A percentile compares a stretch with the other conserved stretches of the same genome.
Conservation (phyloP, 2,329 filamentous ascomycete species). For the Diplodia scrobiculata region DNA sequence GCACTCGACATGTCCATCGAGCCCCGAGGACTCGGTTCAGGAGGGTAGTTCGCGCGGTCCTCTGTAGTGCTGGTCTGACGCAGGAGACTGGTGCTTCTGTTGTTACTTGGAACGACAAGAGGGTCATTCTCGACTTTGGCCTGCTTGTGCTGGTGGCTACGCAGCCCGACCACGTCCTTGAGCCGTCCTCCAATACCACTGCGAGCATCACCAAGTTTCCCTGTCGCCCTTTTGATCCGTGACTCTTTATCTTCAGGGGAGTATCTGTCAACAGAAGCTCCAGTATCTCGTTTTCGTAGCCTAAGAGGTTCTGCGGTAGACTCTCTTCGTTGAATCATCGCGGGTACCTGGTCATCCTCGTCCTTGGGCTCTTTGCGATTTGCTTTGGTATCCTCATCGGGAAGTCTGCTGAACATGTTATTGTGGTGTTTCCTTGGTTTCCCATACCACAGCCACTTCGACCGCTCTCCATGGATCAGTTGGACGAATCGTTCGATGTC, state of each 20-base stretch:
- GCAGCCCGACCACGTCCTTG: constrained; percentile 74
- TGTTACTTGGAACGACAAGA: constrained; percentile 33
- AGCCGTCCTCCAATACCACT: constrained; percentile 76
- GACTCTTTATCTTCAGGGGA: constrained; percentile 28
- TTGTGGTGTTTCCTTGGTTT: constrained; percentile 69
- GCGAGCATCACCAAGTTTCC: constrained; percentile 75
- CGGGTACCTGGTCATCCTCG: constrained; percentile 53
- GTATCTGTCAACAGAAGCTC: constrained; percentile 13
- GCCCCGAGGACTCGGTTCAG: constrained; percentile 21
- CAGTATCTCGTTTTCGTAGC: constrained; percentile 38
- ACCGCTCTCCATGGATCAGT: constrained; percentile 75
- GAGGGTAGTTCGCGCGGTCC: constrained; percentile 1
- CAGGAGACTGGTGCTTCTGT: constrained; percentile 13
- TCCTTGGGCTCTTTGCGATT: constrained; percentile 58
- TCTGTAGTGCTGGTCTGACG: constrained; percentile 8
- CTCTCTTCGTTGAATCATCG: constrained; percentile 55
- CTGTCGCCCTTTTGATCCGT: constrained; percentile 73
- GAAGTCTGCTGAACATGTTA: constrained; percentile 46
- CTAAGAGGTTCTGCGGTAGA: constrained; percentile 44
- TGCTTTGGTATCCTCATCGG: constrained; percentile 37
- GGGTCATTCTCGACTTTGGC: constrained; percentile 44
- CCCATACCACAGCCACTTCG: constrained; percentile 94
- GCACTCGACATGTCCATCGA: constrained; percentile 26
- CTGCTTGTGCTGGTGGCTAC: constrained; percentile 47
- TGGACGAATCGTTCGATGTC: constrained; percentile 83